Evolutionary conservation across 192 early-diverging fungal genomes (phyloP).

Genomic region (Dissophora ornata): DNA sequence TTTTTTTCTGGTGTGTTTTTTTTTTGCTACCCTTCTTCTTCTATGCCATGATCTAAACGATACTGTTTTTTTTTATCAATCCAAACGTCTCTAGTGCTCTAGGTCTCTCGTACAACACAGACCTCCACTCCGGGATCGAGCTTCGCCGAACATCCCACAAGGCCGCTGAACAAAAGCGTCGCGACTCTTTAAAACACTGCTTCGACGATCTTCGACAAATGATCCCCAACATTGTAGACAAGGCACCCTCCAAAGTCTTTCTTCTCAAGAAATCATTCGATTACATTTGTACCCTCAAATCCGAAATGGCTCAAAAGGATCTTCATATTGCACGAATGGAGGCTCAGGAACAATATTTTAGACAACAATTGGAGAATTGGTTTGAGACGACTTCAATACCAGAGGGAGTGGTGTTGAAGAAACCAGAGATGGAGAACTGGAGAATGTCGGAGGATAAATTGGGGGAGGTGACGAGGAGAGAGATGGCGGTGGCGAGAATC

Average conservation of each 20-base stretch:
- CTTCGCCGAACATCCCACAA: slow-evolving; percentile 91
- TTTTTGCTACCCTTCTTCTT: too few species aligned
- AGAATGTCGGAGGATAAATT: slow-evolving; percentile 46
- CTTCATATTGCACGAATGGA: slow-evolving; percentile 32
- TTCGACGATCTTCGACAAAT: slow-evolving; percentile 83
- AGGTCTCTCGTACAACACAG: slow-evolving; percentile 78
- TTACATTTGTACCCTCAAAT: slow-evolving; percentile 66
- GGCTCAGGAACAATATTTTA: slow-evolving; percentile 43
- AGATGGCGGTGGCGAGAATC: slow-evolving; percentile 7
- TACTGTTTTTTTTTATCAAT: too few species aligned
- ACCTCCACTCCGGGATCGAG: slow-evolving; percentile 84
- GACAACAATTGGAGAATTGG: slow-evolving; percentile 26
- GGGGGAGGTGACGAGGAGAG: slow-evolving; percentile 19
- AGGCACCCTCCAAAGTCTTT: slow-evolving; percentile 89
- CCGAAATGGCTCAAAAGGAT: slow-evolving; percentile 54
- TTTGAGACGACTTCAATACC: slow-evolving; percentile 15
- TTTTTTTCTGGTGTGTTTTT: too few species aligned
- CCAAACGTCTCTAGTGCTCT: slow-evolving; percentile 69
- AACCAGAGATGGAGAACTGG: slow-evolving; percentile 16
- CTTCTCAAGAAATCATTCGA: slow-evolving; percentile 76
- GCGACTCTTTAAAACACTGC: slow-evolving; percentile 91
- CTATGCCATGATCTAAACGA: slow-evolving; percentile 2
- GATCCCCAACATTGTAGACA: slow-evolving; percentile 80
- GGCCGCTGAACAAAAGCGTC: slow-evolving; percentile 94
- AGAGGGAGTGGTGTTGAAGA: too few species aligned